phyloP scores from a whole-genome alignment of 1,139 yeast species.

The Hemisphaericaspora subhashii region DNA sequence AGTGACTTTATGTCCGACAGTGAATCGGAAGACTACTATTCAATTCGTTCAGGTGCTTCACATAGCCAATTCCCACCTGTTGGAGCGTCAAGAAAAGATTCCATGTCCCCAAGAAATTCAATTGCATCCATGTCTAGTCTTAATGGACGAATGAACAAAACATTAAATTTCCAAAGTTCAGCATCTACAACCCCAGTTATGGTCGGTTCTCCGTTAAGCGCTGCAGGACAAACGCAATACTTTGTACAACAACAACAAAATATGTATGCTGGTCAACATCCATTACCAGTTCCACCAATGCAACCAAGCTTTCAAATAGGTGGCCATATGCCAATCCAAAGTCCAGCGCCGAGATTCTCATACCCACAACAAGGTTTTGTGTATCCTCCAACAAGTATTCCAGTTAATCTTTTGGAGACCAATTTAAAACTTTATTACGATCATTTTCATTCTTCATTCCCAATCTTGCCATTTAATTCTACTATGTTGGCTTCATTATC shows the following conservation, averaged over 20 bases:
- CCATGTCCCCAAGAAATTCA: conserved; percentile 49
- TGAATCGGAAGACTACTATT: conserved; percentile 42
- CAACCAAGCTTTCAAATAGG: background rate
- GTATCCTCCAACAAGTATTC: conserved; percentile 8
- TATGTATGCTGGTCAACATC: conserved; percentile 2
- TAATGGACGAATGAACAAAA: conserved; percentile 42
- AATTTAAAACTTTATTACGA: conserved; percentile 46
- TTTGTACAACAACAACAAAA: conserved; percentile 6
- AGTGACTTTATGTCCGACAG: conserved; percentile 30
- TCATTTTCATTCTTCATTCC: conserved; percentile 55
- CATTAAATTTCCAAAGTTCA: conserved; percentile 16
- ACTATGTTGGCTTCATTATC: conserved; percentile 19
- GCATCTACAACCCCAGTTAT: conserved; percentile 14
- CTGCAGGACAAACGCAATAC: conserved; percentile 5
- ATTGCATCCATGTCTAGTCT: conserved; percentile 45
- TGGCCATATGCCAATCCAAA: conserved; percentile 2
- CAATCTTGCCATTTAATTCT: conserved; percentile 55
- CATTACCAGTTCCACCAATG: background rate
- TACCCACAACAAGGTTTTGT: conserved; percentile 5
- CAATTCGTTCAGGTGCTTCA: conserved; percentile 24
- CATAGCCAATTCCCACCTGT: conserved; percentile 31
- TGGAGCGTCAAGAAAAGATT: conserved; percentile 19
- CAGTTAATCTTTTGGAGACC: conserved; percentile 16
- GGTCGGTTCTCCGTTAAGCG: conserved; percentile 8
- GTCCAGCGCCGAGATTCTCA: conserved; percentile 4